Percentiles rank a stretch among this genome's conserved stretches.
Conservation (phyloP, 768 basidiomycete genomes). For the Coprinopsis marcescibilis region DNA sequence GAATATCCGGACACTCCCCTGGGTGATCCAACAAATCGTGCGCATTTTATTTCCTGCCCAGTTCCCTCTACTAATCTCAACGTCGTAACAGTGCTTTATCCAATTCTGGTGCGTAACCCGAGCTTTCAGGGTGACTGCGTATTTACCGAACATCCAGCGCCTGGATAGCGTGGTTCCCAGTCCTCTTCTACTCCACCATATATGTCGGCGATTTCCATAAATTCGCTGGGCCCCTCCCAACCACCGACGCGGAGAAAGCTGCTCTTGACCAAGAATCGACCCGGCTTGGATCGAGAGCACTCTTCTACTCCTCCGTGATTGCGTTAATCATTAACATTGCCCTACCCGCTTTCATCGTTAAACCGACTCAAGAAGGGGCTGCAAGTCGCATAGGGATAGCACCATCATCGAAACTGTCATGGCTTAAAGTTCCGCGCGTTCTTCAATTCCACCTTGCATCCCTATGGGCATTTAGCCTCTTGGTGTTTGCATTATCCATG, state of each 20-base stretch:
- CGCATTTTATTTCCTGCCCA: slow-evolving; percentile 23
- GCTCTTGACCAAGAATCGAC: slow-evolving; percentile 63
- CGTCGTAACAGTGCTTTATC: slow-evolving; percentile 52
- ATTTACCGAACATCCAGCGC: slow-evolving; percentile 36
- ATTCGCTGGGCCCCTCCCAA: slow-evolving; percentile 28
- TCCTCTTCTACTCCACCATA: slow-evolving; percentile 82
- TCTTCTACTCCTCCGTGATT: slow-evolving; percentile 73
- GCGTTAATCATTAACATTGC: slow-evolving; percentile 62
- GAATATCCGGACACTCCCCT: slow-evolving; percentile 64
- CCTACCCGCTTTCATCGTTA: slow-evolving; percentile 60
- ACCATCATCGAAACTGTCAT: too few relatives aligned
- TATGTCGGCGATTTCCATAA: slow-evolving; percentile 89
- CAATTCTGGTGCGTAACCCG: slow-evolving; percentile 66
- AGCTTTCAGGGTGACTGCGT: neutral
- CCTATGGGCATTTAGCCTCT: slow-evolving; percentile 75
- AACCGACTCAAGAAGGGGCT: slow-evolving; percentile 11
- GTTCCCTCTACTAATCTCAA: neutral
- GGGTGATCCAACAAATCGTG: slow-evolving; percentile 75
- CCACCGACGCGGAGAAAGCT: slow-evolving; percentile 20
- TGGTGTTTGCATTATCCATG: slow-evolving; percentile 74
- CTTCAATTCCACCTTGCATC: slow-evolving; percentile 58
- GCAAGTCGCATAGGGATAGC: neutral
- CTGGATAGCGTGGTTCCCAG: slow-evolving; percentile 90
- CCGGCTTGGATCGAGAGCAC: slow-evolving; percentile 75
- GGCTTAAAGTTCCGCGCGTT: slow-evolving; percentile 31